These are phyloP conservation scores for Ophiostoma sp. DNA, from an alignment of 2,329 filamentous ascomycete genomes.

Conservation along the genomic window DNA sequence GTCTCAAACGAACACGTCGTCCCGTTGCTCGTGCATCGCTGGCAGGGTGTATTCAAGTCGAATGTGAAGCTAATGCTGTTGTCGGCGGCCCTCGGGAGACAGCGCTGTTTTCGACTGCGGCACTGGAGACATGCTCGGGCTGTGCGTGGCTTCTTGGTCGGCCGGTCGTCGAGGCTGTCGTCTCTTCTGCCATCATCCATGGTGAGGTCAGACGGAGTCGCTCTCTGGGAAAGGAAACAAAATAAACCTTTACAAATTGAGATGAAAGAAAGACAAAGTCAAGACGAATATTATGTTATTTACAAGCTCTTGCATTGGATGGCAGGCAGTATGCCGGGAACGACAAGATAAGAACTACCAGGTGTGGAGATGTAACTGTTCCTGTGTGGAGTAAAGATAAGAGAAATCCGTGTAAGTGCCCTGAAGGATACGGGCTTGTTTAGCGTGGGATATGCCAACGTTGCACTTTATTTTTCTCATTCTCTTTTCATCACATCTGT, in stretches of 20 bases:
- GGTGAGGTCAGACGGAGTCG: too few relatives aligned
- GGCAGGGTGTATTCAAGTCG: neutral
- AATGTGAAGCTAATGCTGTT: neutral
- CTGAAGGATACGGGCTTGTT: too few relatives aligned
- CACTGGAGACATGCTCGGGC: constrained; percentile 6
- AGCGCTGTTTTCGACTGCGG: constrained; percentile 21
- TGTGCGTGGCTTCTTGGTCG: neutral
- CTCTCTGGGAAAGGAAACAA: too few relatives aligned
- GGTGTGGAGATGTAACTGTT: neutral
- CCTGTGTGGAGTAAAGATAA: neutral
- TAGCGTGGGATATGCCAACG: too few relatives aligned
- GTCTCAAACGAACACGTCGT: constrained; percentile 19
- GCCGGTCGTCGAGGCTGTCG: neutral
- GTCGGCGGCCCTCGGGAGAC: neutral
- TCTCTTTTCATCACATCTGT: neutral
- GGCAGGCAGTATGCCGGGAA: too few relatives aligned
- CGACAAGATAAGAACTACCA: neutral
- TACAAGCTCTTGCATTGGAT: too few relatives aligned
- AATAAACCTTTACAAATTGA: too few relatives aligned
- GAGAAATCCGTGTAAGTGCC: neutral
- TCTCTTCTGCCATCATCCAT: neutral
- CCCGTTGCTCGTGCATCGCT: constrained; percentile 4
- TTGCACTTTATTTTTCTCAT: neutral
- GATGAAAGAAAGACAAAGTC: neutral
- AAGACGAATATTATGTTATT: neutral